Percentiles rank a stretch among this genome's conserved stretches.
These are phyloP conservation scores for Oxyria digyna DNA, from an alignment of 148 eudicot genomes.

Conservation along the genomic window DNA sequence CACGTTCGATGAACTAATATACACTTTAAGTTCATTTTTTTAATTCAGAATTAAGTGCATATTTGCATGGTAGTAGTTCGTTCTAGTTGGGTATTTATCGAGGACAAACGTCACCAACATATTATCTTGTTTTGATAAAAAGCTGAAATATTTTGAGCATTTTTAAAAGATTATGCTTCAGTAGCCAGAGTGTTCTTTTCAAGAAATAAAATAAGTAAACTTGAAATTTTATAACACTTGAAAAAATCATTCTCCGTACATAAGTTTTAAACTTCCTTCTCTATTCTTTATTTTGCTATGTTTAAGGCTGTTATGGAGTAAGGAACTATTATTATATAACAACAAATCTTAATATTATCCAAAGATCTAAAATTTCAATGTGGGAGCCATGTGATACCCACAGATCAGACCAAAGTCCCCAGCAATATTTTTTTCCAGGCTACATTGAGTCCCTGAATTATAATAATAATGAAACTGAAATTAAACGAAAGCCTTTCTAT, in stretches of 20 bases:
- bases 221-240: no score
- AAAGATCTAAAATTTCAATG: not conserved
- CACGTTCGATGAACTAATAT: no score
- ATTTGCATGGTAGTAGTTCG: no score
- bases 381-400: conserved; percentile 28
- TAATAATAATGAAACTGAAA: not conserved
- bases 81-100: no score
- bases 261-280: not conserved
- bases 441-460: not conserved
- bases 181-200: no score
- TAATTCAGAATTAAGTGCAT: no score
- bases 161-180: no score
- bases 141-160: no score
- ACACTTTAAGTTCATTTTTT: no score
- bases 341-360: not conserved
- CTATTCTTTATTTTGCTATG: not conserved
- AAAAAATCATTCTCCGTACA: not conserved
- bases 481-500: not conserved
- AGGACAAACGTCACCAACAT: no score
- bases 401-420: conserved; percentile 12
- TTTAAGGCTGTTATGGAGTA: not conserved
- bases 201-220: no score
- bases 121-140: no score
- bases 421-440: conserved; percentile 1
- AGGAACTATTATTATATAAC: not conserved